These are phyloP conservation scores for Mucuna pruriens DNA, from an alignment of 306 rosid species.

Conservation along the genomic window DNA sequence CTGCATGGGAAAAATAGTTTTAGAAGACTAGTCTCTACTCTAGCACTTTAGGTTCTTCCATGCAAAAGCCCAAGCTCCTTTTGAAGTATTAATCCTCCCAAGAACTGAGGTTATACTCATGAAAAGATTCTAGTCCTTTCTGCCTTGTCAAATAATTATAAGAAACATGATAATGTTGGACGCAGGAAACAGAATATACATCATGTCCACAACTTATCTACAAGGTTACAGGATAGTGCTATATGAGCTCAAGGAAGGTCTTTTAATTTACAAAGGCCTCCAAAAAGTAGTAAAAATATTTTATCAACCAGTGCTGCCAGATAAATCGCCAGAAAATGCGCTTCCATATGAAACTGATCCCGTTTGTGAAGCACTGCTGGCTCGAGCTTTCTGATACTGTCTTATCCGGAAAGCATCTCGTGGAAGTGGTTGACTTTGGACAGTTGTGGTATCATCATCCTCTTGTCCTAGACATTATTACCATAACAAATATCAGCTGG, in stretches of 20 bases:
- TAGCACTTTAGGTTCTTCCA: neutral
- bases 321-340: slow-evolving; percentile 85
- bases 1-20: neutral
- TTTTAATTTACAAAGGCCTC: neutral
- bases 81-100: neutral
- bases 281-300: neutral
- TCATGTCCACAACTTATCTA: neutral
- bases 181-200: neutral
- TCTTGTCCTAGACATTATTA: slow-evolving; percentile 60
- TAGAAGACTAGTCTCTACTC: neutral
- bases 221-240: neutral
- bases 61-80: neutral
- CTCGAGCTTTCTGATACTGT: slow-evolving; percentile 84
- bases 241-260: neutral
- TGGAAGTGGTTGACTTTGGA: slow-evolving; percentile 91
- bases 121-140: slow-evolving; percentile 1
- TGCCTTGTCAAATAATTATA: neutral
- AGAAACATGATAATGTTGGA: neutral
- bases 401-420: slow-evolving; percentile 87
- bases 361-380: slow-evolving; percentile 72
- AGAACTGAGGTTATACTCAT: neutral
- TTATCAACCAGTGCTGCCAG: slow-evolving; percentile 83
- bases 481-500: neutral
- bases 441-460: slow-evolving; percentile 76
- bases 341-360: slow-evolving; percentile 97